Base-by-base conservation (phyloP, 106 monocot species). In the Dendrobium huoshanense region DNA sequence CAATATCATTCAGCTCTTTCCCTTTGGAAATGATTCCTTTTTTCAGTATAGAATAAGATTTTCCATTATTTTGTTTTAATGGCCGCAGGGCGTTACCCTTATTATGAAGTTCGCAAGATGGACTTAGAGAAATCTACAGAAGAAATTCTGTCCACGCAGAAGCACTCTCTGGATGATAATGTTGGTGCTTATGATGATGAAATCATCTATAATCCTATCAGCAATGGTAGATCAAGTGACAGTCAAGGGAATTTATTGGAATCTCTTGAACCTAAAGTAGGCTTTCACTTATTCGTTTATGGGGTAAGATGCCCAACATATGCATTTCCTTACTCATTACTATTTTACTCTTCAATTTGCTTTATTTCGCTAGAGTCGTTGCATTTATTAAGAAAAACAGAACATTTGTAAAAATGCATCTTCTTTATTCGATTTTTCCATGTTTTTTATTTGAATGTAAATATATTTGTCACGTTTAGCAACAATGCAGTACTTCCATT, bases 101-200 rank as follows among this genome's bases (percentile, higher is more conserved):
- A 81, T 49, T 88, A 85, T 82, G 93, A 92, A 84, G 82, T 86
- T 59, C 82, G 94, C 24, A 89, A 88, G 78, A 73, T 87, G 20
- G 81, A 85, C 11, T 41, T 77, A 25, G 48, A 85, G 7, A 82
- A 83, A 10, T 79, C 80, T 7, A 77, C 78, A 75, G 47, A 78
- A 41, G 88, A 86, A 64, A 83, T 78, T 20, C 67, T 74, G 41
- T 54, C 59, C 25, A n/a, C 77, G 51, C 58, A 65, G 81, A 79
- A 70, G 27, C 75, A 86, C 55, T 41, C 47, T 24, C 80, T 25
- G 59, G 55, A 78, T 80, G 55, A 79, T 76, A 33, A 79, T 79
- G 45, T 65, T 68, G 27, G 61, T 41, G 47, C n/a, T 56, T 16
- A 45, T 80, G 85, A 89, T 59, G 83, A 85, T 33, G n/a, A 80